Evolutionary conservation across 1,284 basidiomycete genomes (phyloP).

Genomic region (Leccinum discolor): DNA sequence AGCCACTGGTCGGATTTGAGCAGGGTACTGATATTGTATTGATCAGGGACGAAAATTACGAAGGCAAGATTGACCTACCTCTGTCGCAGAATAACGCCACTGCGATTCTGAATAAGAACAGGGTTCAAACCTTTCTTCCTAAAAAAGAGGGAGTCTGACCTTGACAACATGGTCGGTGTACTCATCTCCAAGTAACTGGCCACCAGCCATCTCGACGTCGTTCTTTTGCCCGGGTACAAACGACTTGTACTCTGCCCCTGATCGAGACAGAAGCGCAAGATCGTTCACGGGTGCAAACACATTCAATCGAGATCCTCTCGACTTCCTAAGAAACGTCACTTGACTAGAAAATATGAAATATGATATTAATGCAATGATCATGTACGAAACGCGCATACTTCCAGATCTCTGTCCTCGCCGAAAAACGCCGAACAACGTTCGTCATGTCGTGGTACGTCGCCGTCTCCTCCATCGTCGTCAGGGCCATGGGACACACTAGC

Average conservation of each 20-base stretch:
- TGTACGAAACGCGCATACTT: slow-evolving; percentile 58
- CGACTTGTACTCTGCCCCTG: slow-evolving; percentile 54
- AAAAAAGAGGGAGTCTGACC: slow-evolving; percentile 39
- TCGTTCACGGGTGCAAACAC: slow-evolving; percentile 91
- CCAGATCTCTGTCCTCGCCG: slow-evolving; percentile 75
- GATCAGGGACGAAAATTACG: neutral
- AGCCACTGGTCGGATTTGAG: slow-evolving; percentile 94
- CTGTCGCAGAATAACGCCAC: slow-evolving; percentile 90
- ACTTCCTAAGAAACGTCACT: slow-evolving; percentile 82
- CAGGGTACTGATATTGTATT: slow-evolving; percentile 58
- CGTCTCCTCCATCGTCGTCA: no score
- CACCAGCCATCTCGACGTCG: slow-evolving; percentile 79
- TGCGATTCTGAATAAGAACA: slow-evolving; percentile 65
- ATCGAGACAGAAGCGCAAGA: slow-evolving; percentile 76
- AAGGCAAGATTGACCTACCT: slow-evolving; percentile 48
- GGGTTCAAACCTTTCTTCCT: neutral
- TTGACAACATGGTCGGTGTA: slow-evolving; percentile 93
- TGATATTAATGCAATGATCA: neutral
- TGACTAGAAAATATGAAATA: slow-evolving; percentile 51
- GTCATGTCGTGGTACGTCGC: no score
- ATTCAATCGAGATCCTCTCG: slow-evolving; percentile 75
- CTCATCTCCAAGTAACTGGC: slow-evolving; percentile 89
- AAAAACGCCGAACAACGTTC: no score
- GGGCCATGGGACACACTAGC: no score
- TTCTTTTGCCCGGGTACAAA: slow-evolving; percentile 69